These are phyloP conservation scores for Chrysoporthe cubensis DNA, from an alignment of 2,329 filamentous ascomycete species.

Conservation along the genomic window DNA sequence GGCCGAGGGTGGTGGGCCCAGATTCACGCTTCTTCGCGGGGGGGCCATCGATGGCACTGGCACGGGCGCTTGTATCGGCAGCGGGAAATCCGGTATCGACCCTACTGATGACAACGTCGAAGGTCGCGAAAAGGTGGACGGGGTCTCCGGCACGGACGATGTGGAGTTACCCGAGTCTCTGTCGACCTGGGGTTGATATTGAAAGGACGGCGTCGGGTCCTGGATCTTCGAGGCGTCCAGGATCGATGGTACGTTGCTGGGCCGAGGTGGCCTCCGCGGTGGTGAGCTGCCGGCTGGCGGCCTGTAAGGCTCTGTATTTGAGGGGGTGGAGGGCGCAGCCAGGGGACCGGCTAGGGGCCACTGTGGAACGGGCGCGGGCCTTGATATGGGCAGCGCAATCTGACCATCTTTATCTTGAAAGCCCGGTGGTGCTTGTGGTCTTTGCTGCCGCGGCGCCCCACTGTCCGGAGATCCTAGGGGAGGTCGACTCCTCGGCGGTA, in stretches of 20 bases:
- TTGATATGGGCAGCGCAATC: conserved; percentile 54
- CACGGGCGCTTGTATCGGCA: conserved; percentile 43
- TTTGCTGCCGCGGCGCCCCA: conserved; percentile 35
- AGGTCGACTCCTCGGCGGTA: conserved; percentile 36
- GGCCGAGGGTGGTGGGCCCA: conserved; percentile 64
- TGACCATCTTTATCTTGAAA: conserved; percentile 44
- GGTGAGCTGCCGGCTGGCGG: conserved; percentile 55
- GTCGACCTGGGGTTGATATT: conserved; percentile 45
- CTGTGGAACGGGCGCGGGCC: conserved; percentile 56
- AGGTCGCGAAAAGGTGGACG: conserved; percentile 54
- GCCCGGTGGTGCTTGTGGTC: conserved; percentile 40
- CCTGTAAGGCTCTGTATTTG: conserved; percentile 49
- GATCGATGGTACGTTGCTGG: conserved; percentile 63
- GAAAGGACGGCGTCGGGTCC: conserved; percentile 59
- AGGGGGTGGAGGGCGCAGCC: conserved; percentile 37
- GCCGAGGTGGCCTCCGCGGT: conserved; percentile 63
- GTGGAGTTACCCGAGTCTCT: conserved; percentile 40
- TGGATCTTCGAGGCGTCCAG: conserved; percentile 60
- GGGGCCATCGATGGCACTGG: conserved; percentile 32
- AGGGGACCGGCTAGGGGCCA: conserved; percentile 55
- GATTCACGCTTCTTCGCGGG: conserved; percentile 53
- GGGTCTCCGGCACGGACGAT: conserved; percentile 51
- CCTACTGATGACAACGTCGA: conserved; percentile 59
- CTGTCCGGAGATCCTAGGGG: conserved; percentile 30
- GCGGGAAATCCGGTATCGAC: conserved; percentile 63